Evolutionary conservation across 148 eudicot genomes (phyloP), one percentile per base, ranked within the genome.

Genomic region (Hydrangea macrophylla): DNA sequence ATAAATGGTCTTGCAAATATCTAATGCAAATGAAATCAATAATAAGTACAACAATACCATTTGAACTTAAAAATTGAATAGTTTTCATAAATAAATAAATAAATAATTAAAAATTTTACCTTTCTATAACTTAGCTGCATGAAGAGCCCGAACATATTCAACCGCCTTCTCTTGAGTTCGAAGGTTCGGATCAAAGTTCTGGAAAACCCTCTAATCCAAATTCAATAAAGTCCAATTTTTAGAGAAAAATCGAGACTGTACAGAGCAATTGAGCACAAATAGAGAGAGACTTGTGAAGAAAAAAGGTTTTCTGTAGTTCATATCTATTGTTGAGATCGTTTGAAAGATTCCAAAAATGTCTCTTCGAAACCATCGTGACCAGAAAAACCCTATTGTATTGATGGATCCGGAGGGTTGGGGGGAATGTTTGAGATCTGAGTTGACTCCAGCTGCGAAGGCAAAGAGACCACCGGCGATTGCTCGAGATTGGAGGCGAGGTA

Each of bases 1-100:
- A 94, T 51, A 73, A 94, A 94, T 7, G 98, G 98, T 64, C 84
- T 87, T 0, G 97, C 98, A 79, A 88, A 90, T 58, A 94, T 78
- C 98, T 94, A 58, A 40, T 58, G 62, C 13, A 64, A 72, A 6
- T 9, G 24, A 48, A 45, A 32, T 15, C 39, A 64, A 58, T 25
- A 35, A 73, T 51, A 15, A 37, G 30, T 6, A 20, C 62, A 67
- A 25, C 42, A 10, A 67, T 58, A 23, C n/a, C n/a, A n/a, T 35
- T 35, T 35, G 39, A 35, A 35, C 8, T 35, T 4, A 35, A n/a
- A 4, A 48, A 48, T 48, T 3, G 53, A 48, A 48, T 7, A n/a
- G n/a, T 15, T 48, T 48, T 7, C 15, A 15, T 48, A 6, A n/a
- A n/a, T 15, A n/a, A 15, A 48, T 2, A 48, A 18, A 9, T 1